Evolutionary conservation across 2,329 filamentous ascomycete genomes (phyloP).

Genomic region (Xylariaceae sp.): DNA sequence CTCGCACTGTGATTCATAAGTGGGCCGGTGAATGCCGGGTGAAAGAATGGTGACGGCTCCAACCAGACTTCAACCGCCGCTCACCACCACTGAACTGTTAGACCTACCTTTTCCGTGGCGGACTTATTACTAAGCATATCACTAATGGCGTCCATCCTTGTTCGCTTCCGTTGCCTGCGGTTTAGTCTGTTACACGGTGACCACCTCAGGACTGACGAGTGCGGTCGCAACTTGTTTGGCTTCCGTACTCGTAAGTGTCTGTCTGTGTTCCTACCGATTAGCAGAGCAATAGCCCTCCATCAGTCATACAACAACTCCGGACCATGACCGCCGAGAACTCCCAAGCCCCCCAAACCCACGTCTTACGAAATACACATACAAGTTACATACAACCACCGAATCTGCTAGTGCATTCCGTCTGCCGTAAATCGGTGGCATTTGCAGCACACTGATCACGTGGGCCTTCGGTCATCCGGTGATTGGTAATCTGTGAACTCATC

Average conservation of each 20-base stretch:
- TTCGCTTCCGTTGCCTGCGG: background rate
- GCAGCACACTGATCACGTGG: conserved; percentile 9
- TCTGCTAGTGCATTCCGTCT: background rate
- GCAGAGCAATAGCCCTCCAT: too few species aligned
- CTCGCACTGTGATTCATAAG: background rate
- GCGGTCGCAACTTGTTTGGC: too few species aligned
- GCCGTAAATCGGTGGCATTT: background rate
- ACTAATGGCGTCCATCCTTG: background rate
- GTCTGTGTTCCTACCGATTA: too few species aligned
- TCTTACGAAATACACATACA: too few species aligned
- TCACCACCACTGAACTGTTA: background rate
- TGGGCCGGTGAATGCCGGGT: background rate
- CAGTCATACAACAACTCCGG: too few species aligned
- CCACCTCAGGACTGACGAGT: too few species aligned
- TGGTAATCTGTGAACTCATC: conserved; percentile 2
- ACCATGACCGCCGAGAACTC: too few species aligned
- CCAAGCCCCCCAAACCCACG: too few species aligned
- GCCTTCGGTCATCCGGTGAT: conserved; percentile 1
- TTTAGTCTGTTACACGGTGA: too few species aligned
- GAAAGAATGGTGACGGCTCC: background rate
- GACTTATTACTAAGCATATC: background rate
- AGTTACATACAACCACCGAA: too few species aligned
- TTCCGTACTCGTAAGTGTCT: too few species aligned
- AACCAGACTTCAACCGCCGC: background rate
- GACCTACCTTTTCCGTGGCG: too few species aligned